Conservation (phyloP, 2,329 filamentous ascomycete species). For the Botrytis porri region DNA sequence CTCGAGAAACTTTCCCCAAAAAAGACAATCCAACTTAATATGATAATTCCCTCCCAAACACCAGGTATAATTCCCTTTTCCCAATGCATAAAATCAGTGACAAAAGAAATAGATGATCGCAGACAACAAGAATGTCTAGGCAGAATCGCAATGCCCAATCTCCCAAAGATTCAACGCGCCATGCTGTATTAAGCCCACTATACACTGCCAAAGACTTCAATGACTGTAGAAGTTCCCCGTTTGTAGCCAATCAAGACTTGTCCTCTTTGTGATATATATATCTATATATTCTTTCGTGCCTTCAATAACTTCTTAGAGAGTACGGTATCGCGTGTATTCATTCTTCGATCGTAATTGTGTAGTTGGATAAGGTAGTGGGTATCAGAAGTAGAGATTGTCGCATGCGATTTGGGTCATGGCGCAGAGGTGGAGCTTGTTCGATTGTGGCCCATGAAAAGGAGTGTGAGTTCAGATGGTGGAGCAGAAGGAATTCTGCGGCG, state of each 20-base stretch:
- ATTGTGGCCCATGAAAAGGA: conserved; percentile 36
- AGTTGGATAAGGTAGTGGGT: conserved; percentile 21
- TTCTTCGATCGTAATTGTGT: conserved; percentile 27
- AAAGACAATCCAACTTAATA: conserved; percentile 20
- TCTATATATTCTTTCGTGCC: conserved; percentile 32
- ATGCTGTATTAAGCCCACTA: conserved; percentile 34
- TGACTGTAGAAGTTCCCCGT: conserved; percentile 22
- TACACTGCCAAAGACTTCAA: conserved; percentile 33
- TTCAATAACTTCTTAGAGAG: conserved; percentile 37
- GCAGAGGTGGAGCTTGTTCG: conserved; percentile 32
- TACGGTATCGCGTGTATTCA: conserved; percentile 33
- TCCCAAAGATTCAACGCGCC: conserved; percentile 32
- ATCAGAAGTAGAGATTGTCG: conserved; percentile 17
- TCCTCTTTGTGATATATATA: conserved; percentile 18
- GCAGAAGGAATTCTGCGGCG: conserved; percentile 34
- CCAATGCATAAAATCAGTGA: conserved; percentile 30
- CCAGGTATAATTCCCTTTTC: conserved; percentile 38
- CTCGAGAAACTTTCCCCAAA: conserved; percentile 18
- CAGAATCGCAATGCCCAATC: conserved; percentile 30
- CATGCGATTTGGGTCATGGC: conserved; percentile 26
- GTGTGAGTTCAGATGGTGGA: conserved; percentile 37
- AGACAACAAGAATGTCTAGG: conserved; percentile 21
- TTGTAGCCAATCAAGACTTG: conserved; percentile 19
- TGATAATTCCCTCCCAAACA: conserved; percentile 30
- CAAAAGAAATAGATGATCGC: conserved; percentile 20